phyloP scores from a whole-genome alignment of 1,139 yeast genomes.

The Saccharomyces hybrid region DNA sequence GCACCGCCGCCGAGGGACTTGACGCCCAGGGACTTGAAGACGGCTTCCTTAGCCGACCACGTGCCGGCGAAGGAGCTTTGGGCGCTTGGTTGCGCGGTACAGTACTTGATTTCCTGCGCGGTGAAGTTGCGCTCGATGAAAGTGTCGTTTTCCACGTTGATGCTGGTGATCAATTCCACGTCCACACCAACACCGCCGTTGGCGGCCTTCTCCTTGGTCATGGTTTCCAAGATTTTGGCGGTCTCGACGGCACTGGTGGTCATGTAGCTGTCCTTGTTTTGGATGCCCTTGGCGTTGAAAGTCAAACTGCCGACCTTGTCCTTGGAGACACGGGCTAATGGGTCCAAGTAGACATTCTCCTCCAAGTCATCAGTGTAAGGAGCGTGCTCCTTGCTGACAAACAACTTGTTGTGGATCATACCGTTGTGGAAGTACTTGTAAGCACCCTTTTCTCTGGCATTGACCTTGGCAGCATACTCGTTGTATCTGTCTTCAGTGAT shows the following conservation, averaged over 20 bases:
- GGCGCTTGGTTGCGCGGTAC: conserved; percentile 62
- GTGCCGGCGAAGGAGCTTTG: conserved; percentile 94
- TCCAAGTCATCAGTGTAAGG: conserved; percentile 88
- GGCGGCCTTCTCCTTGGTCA: conserved; percentile 35
- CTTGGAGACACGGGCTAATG: conserved; percentile 74
- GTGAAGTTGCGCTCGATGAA: conserved; percentile 92
- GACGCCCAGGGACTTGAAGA: conserved; percentile 89
- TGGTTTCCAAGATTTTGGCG: conserved; percentile 34
- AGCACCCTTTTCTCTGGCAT: conserved; percentile 77
- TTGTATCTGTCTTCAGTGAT: conserved; percentile 64
- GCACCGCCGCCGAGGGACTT: conserved; percentile 94
- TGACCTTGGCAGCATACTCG: conserved; percentile 62
- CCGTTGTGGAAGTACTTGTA: conserved; percentile 96
- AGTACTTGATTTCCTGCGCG: conserved; percentile 66
- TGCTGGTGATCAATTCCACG: conserved; percentile 76
- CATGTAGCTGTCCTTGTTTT: conserved; percentile 26
- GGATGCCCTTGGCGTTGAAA: conserved; percentile 36
- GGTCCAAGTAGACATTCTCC: conserved; percentile 86
- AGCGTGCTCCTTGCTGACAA: conserved; percentile 86
- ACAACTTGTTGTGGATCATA: conserved; percentile 81
- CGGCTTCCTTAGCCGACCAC: conserved; percentile 99
- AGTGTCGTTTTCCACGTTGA: conserved; percentile 79
- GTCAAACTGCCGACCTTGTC: conserved; percentile 42
- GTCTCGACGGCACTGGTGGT: conserved; percentile 18
- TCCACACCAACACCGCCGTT: conserved; percentile 72